phyloP scores from a whole-genome alignment of 169 alveolate species.

The Cyclospora cayetanensis region DNA sequence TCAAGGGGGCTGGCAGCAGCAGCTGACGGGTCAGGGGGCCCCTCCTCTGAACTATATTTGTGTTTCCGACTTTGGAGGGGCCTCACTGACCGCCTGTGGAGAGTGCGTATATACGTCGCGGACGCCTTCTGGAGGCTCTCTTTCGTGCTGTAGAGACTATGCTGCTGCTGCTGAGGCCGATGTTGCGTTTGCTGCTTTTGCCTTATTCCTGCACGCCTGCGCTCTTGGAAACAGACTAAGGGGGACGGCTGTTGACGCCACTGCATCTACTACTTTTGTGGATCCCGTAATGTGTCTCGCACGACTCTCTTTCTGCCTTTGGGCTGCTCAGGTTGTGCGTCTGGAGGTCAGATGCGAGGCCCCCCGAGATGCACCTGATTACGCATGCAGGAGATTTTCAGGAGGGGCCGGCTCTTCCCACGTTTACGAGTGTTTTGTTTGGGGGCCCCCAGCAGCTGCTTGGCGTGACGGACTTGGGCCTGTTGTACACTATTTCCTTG shows the following conservation, averaged over 20 bases:
- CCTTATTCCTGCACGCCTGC: too few species aligned
- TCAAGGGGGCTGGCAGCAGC: not conserved
- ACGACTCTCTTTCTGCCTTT: not conserved
- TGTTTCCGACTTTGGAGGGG: not conserved
- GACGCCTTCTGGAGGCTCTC: slow-evolving; percentile 22
- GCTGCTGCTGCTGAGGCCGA: slow-evolving; percentile 6
- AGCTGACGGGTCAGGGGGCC: slow-evolving; percentile 11
- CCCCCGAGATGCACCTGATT: not conserved
- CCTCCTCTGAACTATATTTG: not conserved
- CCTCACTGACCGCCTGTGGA: not conserved
- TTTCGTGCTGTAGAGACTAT: not conserved
- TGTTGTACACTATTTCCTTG: not conserved
- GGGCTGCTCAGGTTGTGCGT: not conserved
- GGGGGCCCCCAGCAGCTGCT: slow-evolving; percentile 6
- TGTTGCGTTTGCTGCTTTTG: not conserved
- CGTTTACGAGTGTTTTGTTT: not conserved
- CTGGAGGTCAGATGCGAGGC: not conserved
- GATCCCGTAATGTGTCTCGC: not conserved
- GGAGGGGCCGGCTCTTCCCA: not conserved
- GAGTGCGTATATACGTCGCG: not conserved
- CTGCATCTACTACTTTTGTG: not conserved
- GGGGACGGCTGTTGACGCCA: not conserved
- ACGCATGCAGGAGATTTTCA: not conserved
- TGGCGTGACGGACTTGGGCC: not conserved
- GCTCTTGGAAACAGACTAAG: not conserved